A percentile compares a stretch with the other conserved stretches of the same genome.
phyloP scores from a whole-genome alignment of 169 alveolate species.

The Amoebophrya sp. region DNA sequence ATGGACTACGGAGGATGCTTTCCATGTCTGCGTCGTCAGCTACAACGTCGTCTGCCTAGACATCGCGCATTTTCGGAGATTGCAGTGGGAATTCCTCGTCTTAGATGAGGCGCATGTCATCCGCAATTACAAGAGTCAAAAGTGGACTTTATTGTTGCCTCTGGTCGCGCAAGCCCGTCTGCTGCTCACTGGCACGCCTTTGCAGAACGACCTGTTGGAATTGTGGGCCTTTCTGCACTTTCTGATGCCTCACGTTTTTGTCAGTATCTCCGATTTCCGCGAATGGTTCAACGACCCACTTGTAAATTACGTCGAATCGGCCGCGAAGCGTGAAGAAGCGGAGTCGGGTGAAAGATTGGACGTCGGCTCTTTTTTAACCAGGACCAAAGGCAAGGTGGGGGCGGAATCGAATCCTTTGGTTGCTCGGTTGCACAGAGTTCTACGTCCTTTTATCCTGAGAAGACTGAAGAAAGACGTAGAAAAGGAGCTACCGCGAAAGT shows the following conservation, averaged over 20 bases:
- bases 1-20: constrained; percentile 88
- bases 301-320: neutral
- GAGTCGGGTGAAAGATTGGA: neutral
- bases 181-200: constrained; percentile 98
- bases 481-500: constrained; percentile 93
- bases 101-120: constrained; percentile 98
- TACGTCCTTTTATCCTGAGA: constrained; percentile 92
- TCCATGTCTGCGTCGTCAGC: constrained; percentile 93
- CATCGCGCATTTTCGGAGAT: constrained; percentile 84
- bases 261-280: constrained; percentile 76
- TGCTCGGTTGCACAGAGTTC: constrained; percentile 82
- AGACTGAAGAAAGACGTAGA: constrained; percentile 96
- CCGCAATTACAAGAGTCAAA: constrained; percentile 88
- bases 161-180: constrained; percentile 90
- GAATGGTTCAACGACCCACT: constrained; percentile 84
- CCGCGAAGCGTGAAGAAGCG: neutral
- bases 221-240: constrained; percentile 97
- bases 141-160: constrained; percentile 92
- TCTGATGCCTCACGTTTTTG: constrained; percentile 89
- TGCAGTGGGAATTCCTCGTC: constrained; percentile 92
- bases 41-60: constrained; percentile 91
- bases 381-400: no score
- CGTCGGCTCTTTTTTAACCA: neutral
- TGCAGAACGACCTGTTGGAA: constrained; percentile 95
- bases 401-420: no score